These are phyloP conservation scores for Tulasnella sp. DNA, from an alignment of 768 basidiomycete species.

Conservation along the genomic window DNA sequence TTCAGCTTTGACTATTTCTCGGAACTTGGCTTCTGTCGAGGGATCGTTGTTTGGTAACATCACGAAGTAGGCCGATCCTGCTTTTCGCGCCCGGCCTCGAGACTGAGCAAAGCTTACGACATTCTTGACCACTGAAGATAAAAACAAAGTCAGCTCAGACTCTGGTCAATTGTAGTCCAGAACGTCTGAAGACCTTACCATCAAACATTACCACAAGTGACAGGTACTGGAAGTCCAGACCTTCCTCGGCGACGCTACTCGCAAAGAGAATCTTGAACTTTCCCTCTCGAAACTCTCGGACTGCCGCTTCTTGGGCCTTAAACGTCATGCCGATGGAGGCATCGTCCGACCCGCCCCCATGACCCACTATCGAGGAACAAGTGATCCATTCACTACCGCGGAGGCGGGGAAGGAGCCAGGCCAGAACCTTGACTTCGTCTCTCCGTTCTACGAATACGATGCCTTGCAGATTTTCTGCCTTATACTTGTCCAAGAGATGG, in stretches of 20 bases:
- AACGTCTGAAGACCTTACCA: neutral
- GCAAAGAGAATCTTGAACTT: constrained; percentile 64
- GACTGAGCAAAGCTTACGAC: constrained; percentile 86
- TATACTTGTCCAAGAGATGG: constrained; percentile 34
- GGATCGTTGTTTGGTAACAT: constrained; percentile 34
- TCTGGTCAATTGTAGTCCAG: neutral
- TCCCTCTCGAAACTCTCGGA: constrained; percentile 53
- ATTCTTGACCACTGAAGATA: constrained; percentile 39
- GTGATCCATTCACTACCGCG: constrained; percentile 47
- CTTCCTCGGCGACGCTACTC: constrained; percentile 85
- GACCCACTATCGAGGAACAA: constrained; percentile 59
- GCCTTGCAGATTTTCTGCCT: constrained; percentile 47
- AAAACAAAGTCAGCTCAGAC: neutral
- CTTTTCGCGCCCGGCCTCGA: constrained; percentile 71
- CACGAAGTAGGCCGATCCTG: constrained; percentile 64
- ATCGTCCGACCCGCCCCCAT: constrained; percentile 36
- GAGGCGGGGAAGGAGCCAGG: constrained; percentile 49
- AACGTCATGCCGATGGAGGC: constrained; percentile 41
- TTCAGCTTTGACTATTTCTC: neutral
- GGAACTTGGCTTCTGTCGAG: neutral
- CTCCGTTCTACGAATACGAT: constrained; percentile 85
- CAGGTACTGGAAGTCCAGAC: constrained; percentile 68
- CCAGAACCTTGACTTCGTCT: constrained; percentile 61
- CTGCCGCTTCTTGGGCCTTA: constrained; percentile 44
- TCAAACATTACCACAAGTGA: neutral